These are phyloP conservation scores for Fraxinus platypoda DNA, from an alignment of 305 asterid species.

Conservation along the genomic window DNA sequence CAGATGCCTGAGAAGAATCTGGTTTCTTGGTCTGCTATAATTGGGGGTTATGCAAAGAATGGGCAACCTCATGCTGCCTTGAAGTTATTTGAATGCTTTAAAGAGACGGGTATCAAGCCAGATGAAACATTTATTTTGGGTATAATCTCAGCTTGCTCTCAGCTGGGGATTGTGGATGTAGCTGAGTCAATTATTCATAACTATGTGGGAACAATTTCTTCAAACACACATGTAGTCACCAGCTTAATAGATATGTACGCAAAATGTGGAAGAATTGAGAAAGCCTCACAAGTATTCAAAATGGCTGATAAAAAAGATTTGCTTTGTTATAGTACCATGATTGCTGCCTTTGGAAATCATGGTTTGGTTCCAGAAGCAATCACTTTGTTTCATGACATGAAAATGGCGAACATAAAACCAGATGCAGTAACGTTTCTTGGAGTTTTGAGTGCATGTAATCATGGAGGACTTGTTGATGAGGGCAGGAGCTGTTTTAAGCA, in stretches of 20 bases:
- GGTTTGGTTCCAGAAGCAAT: constrained; percentile 16
- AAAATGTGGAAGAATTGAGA: constrained; percentile 30
- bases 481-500: constrained; percentile 16
- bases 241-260: constrained; percentile 25
- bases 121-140: constrained; percentile 7
- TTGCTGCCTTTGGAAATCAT: constrained; percentile 18
- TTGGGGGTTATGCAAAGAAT: constrained; percentile 10
- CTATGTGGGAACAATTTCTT: constrained; percentile 6
- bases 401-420: constrained; percentile 16
- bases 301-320: constrained; percentile 10
- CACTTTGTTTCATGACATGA: constrained; percentile 20
- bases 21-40: constrained; percentile 24
- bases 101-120: neutral
- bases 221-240: constrained; percentile 21
- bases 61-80: constrained; percentile 21
- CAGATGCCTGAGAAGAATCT: constrained; percentile 21
- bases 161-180: constrained; percentile 20
- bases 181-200: constrained; percentile 14
- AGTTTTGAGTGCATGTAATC: constrained; percentile 19
- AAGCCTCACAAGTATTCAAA: constrained; percentile 23
- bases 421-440: constrained; percentile 23
- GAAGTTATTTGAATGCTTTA: constrained; percentile 6
- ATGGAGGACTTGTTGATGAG: constrained; percentile 16
- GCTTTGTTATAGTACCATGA: constrained; percentile 20
- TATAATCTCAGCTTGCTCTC: constrained; percentile 27